Base-by-base conservation (phyloP, 768 basidiomycete genomes). In the Lanmaoa rubissima region DNA sequence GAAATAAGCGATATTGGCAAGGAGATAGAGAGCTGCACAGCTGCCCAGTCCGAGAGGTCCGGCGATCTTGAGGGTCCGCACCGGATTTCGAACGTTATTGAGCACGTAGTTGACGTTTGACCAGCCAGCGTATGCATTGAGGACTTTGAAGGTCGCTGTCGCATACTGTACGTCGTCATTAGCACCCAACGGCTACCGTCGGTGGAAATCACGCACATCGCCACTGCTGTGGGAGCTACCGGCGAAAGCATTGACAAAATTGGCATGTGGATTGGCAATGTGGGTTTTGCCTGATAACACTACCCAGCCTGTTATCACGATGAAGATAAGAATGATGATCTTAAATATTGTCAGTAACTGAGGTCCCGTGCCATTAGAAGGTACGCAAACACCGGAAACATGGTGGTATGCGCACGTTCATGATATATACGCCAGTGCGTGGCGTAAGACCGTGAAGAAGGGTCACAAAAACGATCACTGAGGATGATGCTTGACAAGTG, bases 131-230 rank as follows among this genome's bases (percentile, higher is more conserved):
- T 78, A 81, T 1, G 78, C 67, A 57, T 76, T 74, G 17, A 86
- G 71, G n/a, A 86, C 82, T 59, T 84, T 84, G 77, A 83, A 84
- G 2, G 77, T 83, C 2, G 82, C 84, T 1, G 83, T 83, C 0
- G 83, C 83, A 53, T 84, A 86, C 83, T 84, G 53, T 7, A 9
- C 45, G 3, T 21, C 4, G n/a, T 35, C 35, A 21, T 53, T 32
- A 8, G 24, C 13, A 43, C 12, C 24, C 8, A 14, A 17, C 0
- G 12, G 0, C 34, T 5, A 41, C 19, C 16, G 8, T 21, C 2
- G 24, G 24, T 2, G 4, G 3, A 32, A 8, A 32, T 2, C 28
- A 57, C 68, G 51, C 46, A 78, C 79, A 21, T 79, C 79, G 55
- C 82, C 79, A 40, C 79, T 77, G 53, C 78, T 82, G 39, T 74